Conservation (phyloP, 495 filamentous ascomycete genomes). For the Aspergillus avenaceus region DNA sequence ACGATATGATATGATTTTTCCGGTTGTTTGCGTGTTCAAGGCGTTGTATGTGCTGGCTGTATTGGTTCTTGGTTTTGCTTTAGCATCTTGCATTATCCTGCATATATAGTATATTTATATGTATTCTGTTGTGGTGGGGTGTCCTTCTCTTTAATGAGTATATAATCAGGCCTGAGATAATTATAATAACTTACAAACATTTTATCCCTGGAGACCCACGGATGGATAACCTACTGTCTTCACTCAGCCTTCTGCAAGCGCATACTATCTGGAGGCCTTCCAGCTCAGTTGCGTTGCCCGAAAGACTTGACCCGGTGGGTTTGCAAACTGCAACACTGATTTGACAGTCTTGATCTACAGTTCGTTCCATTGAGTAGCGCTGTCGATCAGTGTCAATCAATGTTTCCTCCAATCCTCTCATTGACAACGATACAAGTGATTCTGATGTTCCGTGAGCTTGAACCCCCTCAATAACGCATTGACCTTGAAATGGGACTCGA, state of each 20-base stretch:
- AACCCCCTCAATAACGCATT: too few relatives aligned
- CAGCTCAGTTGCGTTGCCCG: too few relatives aligned
- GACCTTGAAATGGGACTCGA: too few relatives aligned
- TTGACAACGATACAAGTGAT: not conserved
- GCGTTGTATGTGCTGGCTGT: not conserved
- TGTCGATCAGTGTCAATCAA: not conserved
- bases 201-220: not conserved
- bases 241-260: not conserved
- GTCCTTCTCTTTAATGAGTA: not conserved
- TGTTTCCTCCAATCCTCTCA: too few relatives aligned
- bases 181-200: not conserved
- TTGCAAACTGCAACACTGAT: not conserved
- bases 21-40: not conserved
- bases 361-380: not conserved
- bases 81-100: not conserved
- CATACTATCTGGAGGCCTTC: too few relatives aligned
- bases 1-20: conserved; percentile 23
- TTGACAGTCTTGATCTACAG: not conserved
- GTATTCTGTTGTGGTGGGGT: not conserved
- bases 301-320: too few relatives aligned
- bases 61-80: not conserved
- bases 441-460: too few relatives aligned
- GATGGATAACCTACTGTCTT: not conserved
- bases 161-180: not conserved
- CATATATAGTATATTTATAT: not conserved